These are phyloP conservation scores for Pythium periplocum DNA, from an alignment of 352 stramenopile genomes.

Conservation along the genomic window DNA sequence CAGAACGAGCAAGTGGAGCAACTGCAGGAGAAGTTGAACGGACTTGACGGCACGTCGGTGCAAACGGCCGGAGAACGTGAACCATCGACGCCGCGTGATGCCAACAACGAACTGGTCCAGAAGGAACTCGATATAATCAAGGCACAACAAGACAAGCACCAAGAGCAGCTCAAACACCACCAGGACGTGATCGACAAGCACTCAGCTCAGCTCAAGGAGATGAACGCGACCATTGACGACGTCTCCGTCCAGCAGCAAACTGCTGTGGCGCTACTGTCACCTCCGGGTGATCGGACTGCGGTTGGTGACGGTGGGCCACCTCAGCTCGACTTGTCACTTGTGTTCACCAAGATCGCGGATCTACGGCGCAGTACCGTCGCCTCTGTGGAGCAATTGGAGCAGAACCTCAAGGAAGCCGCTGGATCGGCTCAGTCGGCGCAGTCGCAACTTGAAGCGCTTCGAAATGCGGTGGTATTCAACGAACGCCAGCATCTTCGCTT, in stretches of 20 bases:
- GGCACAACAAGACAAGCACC: constrained; percentile 29
- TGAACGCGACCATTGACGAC: constrained; percentile 46
- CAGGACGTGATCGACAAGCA: constrained; percentile 37
- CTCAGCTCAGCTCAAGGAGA: constrained; percentile 37
- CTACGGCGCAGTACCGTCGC: constrained; percentile 55
- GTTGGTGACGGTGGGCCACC: constrained; percentile 1
- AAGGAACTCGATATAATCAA: constrained; percentile 46
- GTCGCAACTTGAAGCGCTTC: constrained; percentile 44
- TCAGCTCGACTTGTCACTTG: constrained; percentile 67
- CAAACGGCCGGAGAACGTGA: background rate
- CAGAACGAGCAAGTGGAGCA: constrained; percentile 34
- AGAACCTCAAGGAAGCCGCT: constrained; percentile 37
- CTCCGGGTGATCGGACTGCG: background rate
- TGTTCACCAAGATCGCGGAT: constrained; percentile 78
- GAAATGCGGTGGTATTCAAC: constrained; percentile 44
- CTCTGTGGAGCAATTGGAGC: constrained; percentile 47
- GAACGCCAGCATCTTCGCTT: constrained; percentile 50
- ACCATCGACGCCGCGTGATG: background rate
- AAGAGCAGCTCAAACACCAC: constrained; percentile 40
- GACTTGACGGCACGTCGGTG: constrained; percentile 12
- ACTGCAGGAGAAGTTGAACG: constrained; percentile 26
- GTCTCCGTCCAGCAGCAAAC: constrained; percentile 42
- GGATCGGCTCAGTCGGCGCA: constrained; percentile 39
- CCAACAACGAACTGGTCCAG: constrained; percentile 24
- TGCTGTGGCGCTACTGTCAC: background rate